A percentile compares a stretch with the other conserved stretches of the same genome.
Conservation (phyloP, 2,329 filamentous ascomycete species). For the Camillea tinctor region DNA sequence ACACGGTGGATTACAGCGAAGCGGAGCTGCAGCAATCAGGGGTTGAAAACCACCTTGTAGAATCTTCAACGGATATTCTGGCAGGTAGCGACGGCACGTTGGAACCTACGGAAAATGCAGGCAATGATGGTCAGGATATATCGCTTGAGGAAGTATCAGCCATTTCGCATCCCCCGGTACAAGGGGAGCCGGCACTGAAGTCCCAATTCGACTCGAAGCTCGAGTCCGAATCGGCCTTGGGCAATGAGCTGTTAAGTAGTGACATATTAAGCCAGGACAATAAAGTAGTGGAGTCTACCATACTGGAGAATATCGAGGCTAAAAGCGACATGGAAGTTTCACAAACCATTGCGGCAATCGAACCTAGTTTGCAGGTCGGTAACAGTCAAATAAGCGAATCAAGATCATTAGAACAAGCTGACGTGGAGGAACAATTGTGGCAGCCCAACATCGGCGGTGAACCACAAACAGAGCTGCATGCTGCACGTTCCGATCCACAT, state of each 20-base stretch:
- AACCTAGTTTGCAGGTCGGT: conserved; percentile 7
- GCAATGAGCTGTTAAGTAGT: neutral
- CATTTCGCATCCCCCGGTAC: neutral
- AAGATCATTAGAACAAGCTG: conserved; percentile 14
- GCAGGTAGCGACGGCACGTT: neutral
- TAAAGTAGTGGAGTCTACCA: conserved; percentile 5
- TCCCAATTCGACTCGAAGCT: neutral
- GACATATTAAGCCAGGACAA: neutral
- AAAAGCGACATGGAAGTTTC: conserved; percentile 8
- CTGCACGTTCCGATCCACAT: conserved; percentile 17
- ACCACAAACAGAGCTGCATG: conserved; percentile 18
- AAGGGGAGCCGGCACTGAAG: neutral
- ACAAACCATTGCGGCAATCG: conserved; percentile 5
- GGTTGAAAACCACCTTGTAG: neutral
- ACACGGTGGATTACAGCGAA: neutral
- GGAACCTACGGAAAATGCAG: neutral
- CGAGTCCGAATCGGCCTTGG: neutral
- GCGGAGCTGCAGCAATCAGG: neutral
- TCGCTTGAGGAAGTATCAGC: neutral
- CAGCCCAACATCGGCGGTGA: conserved; percentile 24
- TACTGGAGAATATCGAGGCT: conserved; percentile 3
- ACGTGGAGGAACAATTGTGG: conserved; percentile 21
- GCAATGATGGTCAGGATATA: neutral
- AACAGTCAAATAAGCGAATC: conserved; percentile 10
- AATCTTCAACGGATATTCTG: neutral